Evolutionary conservation across 352 stramenopile genomes (phyloP), one percentile per base, ranked within the genome.

Genomic region (Phytopythium kandeliae): DNA sequence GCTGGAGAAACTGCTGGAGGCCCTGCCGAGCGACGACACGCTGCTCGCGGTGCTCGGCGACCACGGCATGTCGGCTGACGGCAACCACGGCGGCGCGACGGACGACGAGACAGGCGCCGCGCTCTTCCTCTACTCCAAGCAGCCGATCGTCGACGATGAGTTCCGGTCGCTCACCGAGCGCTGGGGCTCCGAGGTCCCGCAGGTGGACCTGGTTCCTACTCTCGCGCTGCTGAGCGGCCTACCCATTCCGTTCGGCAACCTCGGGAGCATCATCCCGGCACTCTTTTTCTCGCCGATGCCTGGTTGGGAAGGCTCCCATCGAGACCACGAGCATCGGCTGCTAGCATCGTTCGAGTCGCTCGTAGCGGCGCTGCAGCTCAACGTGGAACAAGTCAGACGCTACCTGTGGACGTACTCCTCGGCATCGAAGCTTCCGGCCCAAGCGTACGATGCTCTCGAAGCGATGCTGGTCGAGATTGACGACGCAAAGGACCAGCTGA

Each of bases 31-130:
- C 17, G 76, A 92, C 28, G 81, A 93, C 47, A 85, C 83, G 13
- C 61, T 98, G 19, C 70, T 98, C 22, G 78, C 98, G 12, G 86
- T 99, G 16, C 86, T 99, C 49, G 97, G 96, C 25, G 97, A 99
- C 72, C 97, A 99, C 69, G 97, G 97, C 45, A 99, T 99, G 97
- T 99, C 96, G 4, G 85, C 96, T 37, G 94, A 98, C 62, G 97
- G 97, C 26, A 98, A 99, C 67, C 96, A 99, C 68, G 97, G 97
- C n/a, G 97, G 97, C 25, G 96, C 95, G 33, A 97, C 76, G 24
- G 78, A 96, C 36, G 92, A 98, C 30, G 97, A 99, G 66, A 96
- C 91, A 0, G 93, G 93, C 38, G 96, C 97, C 16, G 96, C 92
- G 21, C 69, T 99, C 4, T 98, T 99, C 62, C 72, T 97, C 1